A percentile compares a stretch with the other conserved stretches of the same genome.
Evolutionary conservation across 805 yeast species (phyloP).

Genomic region (Ogataea nakhonphanomensis): DNA sequence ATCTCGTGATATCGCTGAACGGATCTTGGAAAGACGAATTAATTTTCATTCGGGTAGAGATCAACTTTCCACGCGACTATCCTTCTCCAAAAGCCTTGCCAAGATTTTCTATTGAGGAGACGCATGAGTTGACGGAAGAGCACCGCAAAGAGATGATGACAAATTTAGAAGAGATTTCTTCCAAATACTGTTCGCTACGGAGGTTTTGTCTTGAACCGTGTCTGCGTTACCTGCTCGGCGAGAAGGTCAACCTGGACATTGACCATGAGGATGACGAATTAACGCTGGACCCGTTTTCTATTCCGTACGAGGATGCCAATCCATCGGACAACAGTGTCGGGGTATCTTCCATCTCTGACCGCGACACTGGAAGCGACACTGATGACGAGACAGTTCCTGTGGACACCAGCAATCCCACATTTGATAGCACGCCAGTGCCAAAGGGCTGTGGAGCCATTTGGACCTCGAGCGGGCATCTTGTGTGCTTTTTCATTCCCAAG

Average conservation of each 20-base stretch:
- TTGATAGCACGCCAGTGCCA: constrained; percentile 86
- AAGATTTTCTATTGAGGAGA: constrained; percentile 69
- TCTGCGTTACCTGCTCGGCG: constrained; percentile 77
- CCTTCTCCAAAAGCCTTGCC: constrained; percentile 55
- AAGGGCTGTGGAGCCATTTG: constrained; percentile 92
- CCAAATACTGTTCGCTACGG: constrained; percentile 51
- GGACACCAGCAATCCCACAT: constrained; percentile 30
- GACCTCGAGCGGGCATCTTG: constrained; percentile 73
- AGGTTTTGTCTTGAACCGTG: constrained; percentile 78
- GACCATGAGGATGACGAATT: constrained; percentile 28
- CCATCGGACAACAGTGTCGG: constrained; percentile 25
- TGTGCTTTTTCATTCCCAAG: constrained; percentile 75
- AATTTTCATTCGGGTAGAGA: constrained; percentile 64
- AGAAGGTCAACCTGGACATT: constrained; percentile 49
- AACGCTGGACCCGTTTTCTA: constrained; percentile 29
- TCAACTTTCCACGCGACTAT: constrained; percentile 70
- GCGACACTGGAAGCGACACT: constrained; percentile 18
- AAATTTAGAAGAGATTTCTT: constrained; percentile 53
- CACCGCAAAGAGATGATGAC: constrained; percentile 49
- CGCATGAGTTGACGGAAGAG: constrained; percentile 56
- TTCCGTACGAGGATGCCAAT: constrained; percentile 30
- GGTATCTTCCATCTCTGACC: constrained; percentile 14
- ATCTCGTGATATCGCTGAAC: constrained; percentile 66
- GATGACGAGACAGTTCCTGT: constrained; percentile 22
- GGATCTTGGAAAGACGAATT: constrained; percentile 70